Evolutionary conservation across 306 rosid genomes (phyloP).

Genomic region (Ochetophila trinervis): DNA sequence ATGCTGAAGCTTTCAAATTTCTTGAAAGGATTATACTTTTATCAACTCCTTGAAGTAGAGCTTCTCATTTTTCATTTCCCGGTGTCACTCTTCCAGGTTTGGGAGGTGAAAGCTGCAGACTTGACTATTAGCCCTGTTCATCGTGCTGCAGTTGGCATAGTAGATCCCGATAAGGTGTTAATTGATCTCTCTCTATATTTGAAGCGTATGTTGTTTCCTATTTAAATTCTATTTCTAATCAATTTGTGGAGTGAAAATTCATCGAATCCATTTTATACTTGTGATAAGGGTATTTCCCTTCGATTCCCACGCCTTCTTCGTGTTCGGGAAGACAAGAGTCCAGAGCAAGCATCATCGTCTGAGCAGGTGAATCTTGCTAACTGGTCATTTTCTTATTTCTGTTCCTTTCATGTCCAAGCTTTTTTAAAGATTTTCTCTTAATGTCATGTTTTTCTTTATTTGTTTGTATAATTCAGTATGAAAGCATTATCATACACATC

Average conservation of each 20-base stretch:
- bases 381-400: too few relatives aligned
- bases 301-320: constrained; percentile 84
- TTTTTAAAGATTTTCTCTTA: background rate
- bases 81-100: constrained; percentile 47
- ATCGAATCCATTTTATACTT: constrained; percentile 16
- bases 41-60: background rate
- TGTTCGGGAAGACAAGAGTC: constrained; percentile 75
- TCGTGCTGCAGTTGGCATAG: constrained; percentile 82
- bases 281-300: constrained; percentile 77
- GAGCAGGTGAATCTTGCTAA: constrained; percentile 53
- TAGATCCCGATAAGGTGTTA: constrained; percentile 68
- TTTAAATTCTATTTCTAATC: background rate
- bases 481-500: too few relatives aligned
- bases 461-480: too few relatives aligned
- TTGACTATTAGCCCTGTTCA: constrained; percentile 91
- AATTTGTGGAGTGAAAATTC: background rate
- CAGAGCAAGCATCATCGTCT: constrained; percentile 80
- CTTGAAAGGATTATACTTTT: background rate
- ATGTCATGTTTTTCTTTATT: background rate
- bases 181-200: constrained; percentile 7
- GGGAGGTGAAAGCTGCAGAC: constrained; percentile 99
- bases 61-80: background rate
- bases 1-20: background rate
- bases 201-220: constrained; percentile 1
- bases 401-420: too few relatives aligned